A percentile compares a stretch with the other conserved stretches of the same genome.
phyloP scores from a whole-genome alignment of 164 flowering plant genomes.

The Stephania cephalantha region DNA sequence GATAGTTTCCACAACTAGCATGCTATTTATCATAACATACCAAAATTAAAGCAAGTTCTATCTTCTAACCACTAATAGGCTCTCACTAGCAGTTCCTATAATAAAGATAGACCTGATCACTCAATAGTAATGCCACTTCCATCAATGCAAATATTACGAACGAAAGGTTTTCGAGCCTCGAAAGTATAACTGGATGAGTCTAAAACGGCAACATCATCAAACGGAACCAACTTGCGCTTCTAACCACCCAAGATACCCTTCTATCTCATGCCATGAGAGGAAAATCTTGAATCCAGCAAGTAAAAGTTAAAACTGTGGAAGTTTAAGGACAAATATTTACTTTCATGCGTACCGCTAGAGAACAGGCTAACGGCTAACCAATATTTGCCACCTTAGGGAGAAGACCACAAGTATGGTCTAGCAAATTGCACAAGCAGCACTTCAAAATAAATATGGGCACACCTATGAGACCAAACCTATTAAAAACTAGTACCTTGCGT shows the following conservation, averaged over 20 bases:
- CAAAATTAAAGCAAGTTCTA: neutral
- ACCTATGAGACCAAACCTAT: neutral
- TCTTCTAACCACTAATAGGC: neutral
- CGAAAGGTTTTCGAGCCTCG: neutral
- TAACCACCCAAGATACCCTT: neutral
- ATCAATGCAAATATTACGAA: neutral
- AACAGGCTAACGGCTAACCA: neutral
- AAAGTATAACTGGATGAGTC: neutral
- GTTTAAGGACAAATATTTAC: neutral
- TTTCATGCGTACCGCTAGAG: neutral
- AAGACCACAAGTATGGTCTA: neutral
- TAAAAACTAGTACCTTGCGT: slow-evolving; percentile 42
- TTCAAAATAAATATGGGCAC: neutral
- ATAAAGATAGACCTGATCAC: neutral
- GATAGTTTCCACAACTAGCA: neutral
- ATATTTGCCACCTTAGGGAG: neutral
- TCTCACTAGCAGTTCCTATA: neutral
- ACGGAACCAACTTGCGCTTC: neutral
- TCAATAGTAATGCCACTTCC: neutral
- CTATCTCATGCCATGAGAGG: neutral
- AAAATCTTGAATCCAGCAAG: neutral
- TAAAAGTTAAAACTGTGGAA: neutral
- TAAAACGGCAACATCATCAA: neutral
- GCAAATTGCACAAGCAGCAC: neutral
- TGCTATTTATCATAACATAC: neutral